Evolutionary conservation across 106 monocot species (phyloP), one percentile per base, ranked within the genome.

Genomic region (Dendrobium huoshanense): DNA sequence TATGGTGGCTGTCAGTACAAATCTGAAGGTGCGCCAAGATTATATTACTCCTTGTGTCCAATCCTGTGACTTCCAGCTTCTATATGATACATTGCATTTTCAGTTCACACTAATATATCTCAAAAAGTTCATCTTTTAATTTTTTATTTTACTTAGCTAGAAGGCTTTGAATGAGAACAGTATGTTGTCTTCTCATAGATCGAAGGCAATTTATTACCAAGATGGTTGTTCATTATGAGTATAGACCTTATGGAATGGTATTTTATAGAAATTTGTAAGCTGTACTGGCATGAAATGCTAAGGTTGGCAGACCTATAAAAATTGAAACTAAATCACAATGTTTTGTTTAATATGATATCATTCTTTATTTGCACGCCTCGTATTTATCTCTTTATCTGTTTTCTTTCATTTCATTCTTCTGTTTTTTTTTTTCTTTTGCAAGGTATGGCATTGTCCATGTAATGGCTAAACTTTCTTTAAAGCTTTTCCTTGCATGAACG

Each of bases 1-100:
- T 73, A 97, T 97, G 97, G 92, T 97, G 48, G 97, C 97, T 67
- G 97, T 97, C 78, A 97, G 97, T 85, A 94, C 97, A 81, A 97
- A 97, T 84, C 86, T 94, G 70, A 75, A 79, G 92, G 97, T 97
- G 90, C 9, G 78, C 43, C 40, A 27, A 58, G 13, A 80, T 77
- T 77, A 42, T 77, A 42, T 75, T 67, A 70, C 16, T 70, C 37
- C 4, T 70, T 29, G 33, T 70, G 33, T 37, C 70, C 20, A 5
- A 33, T 70, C 4, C 7, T 70, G 29, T 37, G 70, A 37, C 70
- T 70, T 8, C 70, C 11, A 3, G 33, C 29, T 70, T 70, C 16
- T 37, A 29, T 61, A 70, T 70, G 9, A 37, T 33, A 33, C 13
- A 33, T 70, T 70, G 33, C 70, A 70, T 11, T 70, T 70, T 33